Base-by-base conservation (phyloP, 1,139 yeast genomes). In the Geotrichum bryndzae region DNA sequence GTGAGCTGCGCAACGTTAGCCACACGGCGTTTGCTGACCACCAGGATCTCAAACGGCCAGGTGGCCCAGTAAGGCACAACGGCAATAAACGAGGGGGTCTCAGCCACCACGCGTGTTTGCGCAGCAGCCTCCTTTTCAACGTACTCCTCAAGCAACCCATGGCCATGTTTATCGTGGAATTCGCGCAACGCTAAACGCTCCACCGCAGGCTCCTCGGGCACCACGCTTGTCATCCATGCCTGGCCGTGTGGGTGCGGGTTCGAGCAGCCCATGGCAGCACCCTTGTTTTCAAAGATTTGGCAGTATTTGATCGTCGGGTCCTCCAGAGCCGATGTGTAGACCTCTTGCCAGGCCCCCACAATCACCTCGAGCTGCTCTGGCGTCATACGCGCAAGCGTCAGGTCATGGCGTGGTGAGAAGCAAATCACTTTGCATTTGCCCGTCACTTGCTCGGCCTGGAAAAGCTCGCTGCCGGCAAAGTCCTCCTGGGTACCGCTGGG, bases 61-160 rank as follows among this genome's bases (percentile, higher is more conserved):
- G 85, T 79, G 3, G 92, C 94, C 94, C 94, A 87, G 74, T 84
- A 87, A 57, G 94, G 92, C 15, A 87, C 90, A 18, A 87, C 84
- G n/a, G 82, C 88, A 50, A 87, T 69, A 66, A 87, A 87, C 1
- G 84, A 78, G 65, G 83, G 88, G 69, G 87, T 87, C 63, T 82
- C 79, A 38, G 80, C 77, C 10, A 87, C 86, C 53, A 85, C 69
- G 65, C 94, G 80, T 53, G 66, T 62, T 38, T 68, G 62, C 13
- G 66, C 58, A 58, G 77, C 71, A 51, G 83, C 68, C 71, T 87
- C 94, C 59, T 84, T 72, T 61, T 77, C 69, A n/a, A 84, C 87
- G 68, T 87, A 87, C 71, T 87, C 91, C 38, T 81, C 86, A 52
- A 87, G 77, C 68, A 87, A 70, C 68, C 84, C 85, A 1, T 80